Evolutionary conservation across 495 filamentous ascomycete genomes (phyloP), one percentile per base, ranked within the genome.

Genomic region (Schizothecium vesticola): DNA sequence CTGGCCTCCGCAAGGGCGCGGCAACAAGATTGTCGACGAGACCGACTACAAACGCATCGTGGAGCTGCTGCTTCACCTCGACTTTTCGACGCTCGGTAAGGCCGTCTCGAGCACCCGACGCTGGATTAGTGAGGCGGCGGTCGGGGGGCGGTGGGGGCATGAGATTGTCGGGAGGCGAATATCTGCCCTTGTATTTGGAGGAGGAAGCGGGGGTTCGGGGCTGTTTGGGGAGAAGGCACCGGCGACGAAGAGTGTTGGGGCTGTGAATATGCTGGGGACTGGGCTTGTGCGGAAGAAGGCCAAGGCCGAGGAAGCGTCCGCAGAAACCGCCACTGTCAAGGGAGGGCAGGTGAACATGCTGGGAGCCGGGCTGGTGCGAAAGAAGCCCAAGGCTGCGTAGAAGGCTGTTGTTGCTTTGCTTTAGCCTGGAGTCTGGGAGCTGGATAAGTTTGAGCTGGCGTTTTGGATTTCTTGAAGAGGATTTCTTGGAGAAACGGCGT

Each of bases 21-120:
- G 91, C 9, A 81, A 90, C 22, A 82, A 90, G 9, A 80, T 96
- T 3, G 82, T 97, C 9, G 83, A 83, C 51, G 89, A 92, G 43
- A 83, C 83, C 64, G 87, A 88, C 55, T 99, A 97, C 79, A 89
- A 91, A 67, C 84, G 87, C 11, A 86, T 89, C n/a, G 86, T 88
- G 66, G 90, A 96, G 70, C 79, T 92, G 36, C 82, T 99, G 1
- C 85, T 97, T n/a, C 86, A 90, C 25, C 86, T 94, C 16, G 92
- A 97, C 75, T 97, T 97, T 78, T 88, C 87, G 12, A 89, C 87
- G 43, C 71, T 89, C 25, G 83, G 88, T 3, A 84, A 90, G n/a
- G 90, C 92, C 6, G 79, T 79, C 16, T 79, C 82, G 24, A 92
- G 91, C 73, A 93, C 92, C 11, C 80, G 77, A 64, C 85, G 88